Evolutionary conservation across 2,329 filamentous ascomycete species (phyloP).

Genomic region (Colletotrichum gigasporum): DNA sequence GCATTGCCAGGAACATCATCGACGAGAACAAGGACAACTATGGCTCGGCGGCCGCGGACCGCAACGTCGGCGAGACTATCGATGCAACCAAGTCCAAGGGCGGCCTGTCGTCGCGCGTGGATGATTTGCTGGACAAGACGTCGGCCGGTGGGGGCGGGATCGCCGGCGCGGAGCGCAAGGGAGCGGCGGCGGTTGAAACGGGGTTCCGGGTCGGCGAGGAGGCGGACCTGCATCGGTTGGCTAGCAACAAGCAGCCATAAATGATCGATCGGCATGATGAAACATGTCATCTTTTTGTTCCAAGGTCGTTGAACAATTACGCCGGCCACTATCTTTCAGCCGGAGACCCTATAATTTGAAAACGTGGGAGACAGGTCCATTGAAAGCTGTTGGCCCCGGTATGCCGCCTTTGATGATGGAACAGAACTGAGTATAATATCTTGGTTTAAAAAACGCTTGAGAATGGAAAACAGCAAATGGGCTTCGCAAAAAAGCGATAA

Average conservation of each 20-base stretch:
- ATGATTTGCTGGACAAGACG: slow-evolving; percentile 16
- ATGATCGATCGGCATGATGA: too few species aligned
- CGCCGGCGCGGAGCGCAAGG: slow-evolving; percentile 1
- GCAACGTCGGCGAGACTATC: slow-evolving; percentile 21
- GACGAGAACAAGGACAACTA: slow-evolving; percentile 28
- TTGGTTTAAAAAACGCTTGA: too few species aligned
- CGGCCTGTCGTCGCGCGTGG: slow-evolving; percentile 13
- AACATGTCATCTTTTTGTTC: background rate
- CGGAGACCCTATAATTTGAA: too few species aligned
- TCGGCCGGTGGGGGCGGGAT: background rate
- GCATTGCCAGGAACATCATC: slow-evolving; percentile 18
- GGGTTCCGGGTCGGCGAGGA: slow-evolving; percentile 20
- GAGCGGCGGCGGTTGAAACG: background rate
- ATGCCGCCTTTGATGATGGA: too few species aligned
- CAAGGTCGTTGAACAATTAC: too few species aligned
- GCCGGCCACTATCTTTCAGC: too few species aligned
- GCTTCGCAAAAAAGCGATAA: too few species aligned
- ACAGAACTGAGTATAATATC: too few species aligned
- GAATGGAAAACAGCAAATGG: too few species aligned
- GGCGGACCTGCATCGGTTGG: slow-evolving; percentile 14
- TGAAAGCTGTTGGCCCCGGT: too few species aligned
- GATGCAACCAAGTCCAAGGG: slow-evolving; percentile 4
- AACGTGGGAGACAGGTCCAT: too few species aligned
- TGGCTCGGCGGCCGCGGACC: background rate
- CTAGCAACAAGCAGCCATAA: slow-evolving; percentile 28